Base-by-base conservation (phyloP, 1,139 yeast genomes). In the Kurtzmaniella quercitrusa region DNA sequence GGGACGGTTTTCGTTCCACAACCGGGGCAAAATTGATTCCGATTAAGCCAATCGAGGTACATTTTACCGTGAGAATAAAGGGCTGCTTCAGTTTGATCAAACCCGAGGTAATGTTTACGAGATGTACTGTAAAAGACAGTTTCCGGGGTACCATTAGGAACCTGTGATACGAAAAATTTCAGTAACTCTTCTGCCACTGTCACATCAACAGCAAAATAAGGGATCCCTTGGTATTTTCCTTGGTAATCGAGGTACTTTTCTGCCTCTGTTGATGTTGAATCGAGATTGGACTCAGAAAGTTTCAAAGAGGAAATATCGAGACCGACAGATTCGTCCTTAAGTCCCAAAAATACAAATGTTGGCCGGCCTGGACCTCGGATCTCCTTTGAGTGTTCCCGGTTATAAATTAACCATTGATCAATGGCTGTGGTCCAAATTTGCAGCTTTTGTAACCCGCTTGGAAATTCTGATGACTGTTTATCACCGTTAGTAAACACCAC, bases 11-110 rank as follows among this genome's bases (percentile, higher is more conserved):
- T 74, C 1, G 75, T 58, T 0, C 96, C 97, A 67, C 98, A 93
- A 0, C 95, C 95, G 1, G 95, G 93, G 59, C 98, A 91, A 63
- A 76, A 88, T 48, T 75, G 70, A 60, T 84, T 85, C 45, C 93
- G 79, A 43, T 67, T 63, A 43, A 87, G 69, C 97, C 98, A 91
- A 62, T 90, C 96, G 45, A 89, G 59, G 57, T 84, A 86, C 83
- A 86, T 88, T 48, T 84, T 80, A 0, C 89, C 93, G 57, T 90
- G 95, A 3, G 95, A 83, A 52, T 77, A 83, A 17, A 88, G 59
- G 2, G 90, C 77, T 0, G 87, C 82, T 46, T 84, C 86, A 37
- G 68, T 73, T 29, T 56, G 52, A 41, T 62, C 56, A 49, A 72
- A 70, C 9, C 65, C 61, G 44, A 69, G 55, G 42, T 59, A 58